phyloP scores from a whole-genome alignment of 331 rosid species.

The Quercus phellos region DNA sequence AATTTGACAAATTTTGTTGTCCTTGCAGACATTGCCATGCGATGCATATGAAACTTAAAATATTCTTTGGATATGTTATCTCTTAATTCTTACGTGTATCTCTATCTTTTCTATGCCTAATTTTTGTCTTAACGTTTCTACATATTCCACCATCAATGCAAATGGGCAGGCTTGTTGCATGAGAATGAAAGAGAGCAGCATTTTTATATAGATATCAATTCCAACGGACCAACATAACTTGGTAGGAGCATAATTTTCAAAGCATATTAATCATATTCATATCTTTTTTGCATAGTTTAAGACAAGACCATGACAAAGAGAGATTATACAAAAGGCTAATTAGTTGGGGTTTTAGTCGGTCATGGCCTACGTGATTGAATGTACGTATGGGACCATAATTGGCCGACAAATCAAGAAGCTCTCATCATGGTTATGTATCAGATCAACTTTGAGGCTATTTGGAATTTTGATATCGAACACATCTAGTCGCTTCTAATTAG shows the following conservation, averaged over 20 bases:
- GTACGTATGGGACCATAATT: slow-evolving; percentile 1
- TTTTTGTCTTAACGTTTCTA: no score
- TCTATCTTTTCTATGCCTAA: no score
- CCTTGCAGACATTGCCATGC: neutral
- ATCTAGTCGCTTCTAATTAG: no score
- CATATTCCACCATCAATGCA: neutral
- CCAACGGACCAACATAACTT: slow-evolving; percentile 1
- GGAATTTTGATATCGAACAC: no score
- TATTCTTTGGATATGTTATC: neutral
- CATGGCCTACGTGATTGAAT: slow-evolving; percentile 21
- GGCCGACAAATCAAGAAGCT: slow-evolving; percentile 13
- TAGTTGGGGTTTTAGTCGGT: slow-evolving; percentile 12
- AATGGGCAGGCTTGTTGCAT: neutral
- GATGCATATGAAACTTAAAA: neutral
- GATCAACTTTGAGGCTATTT: no score
- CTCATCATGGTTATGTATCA: neutral
- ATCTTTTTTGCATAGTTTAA: slow-evolving; percentile 1
- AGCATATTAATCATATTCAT: slow-evolving; percentile 1
- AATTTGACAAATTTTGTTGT: neutral
- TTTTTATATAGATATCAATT: neutral
- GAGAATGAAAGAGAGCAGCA: neutral
- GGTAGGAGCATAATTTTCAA: slow-evolving; percentile 4
- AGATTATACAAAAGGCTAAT: slow-evolving; percentile 5
- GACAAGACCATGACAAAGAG: neutral
- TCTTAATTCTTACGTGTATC: neutral